A percentile compares a stretch with the other conserved stretches of the same genome.
Conservation (phyloP, 148 eudicot genomes). For the Chenopodium quinoa region DNA sequence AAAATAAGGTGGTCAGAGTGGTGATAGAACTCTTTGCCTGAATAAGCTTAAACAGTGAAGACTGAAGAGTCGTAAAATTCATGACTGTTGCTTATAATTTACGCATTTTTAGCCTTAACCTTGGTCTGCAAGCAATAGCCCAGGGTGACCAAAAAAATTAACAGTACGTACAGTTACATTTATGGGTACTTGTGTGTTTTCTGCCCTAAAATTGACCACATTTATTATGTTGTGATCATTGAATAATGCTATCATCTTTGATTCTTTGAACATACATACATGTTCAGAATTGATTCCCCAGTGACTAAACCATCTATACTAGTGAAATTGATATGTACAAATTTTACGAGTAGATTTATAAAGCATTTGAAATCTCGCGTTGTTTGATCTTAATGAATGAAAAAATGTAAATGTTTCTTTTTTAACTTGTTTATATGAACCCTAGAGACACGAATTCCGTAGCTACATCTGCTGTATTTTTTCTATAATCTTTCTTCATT, state of each 20-base stretch:
- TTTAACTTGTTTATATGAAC: neutral
- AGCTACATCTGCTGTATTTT: no score
- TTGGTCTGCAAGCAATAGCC: neutral
- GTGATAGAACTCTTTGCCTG: neutral
- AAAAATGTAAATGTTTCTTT: no score
- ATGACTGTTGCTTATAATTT: neutral
- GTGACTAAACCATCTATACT: neutral
- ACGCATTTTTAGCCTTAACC: neutral
- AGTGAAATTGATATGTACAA: neutral
- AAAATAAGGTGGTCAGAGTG: neutral
- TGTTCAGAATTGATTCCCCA: neutral
- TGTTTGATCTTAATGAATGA: no score
- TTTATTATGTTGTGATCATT: constrained; percentile 11
- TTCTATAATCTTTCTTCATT: no score
- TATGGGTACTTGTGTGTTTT: constrained; percentile 24
- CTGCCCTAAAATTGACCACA: constrained; percentile 20
- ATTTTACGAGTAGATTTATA: no score
- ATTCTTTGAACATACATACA: neutral
- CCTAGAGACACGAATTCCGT: neutral
- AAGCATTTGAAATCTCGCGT: no score
- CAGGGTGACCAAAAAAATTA: constrained; percentile 6
- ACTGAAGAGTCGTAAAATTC: neutral
- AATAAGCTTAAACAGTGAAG: neutral
- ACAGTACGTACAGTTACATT: neutral
- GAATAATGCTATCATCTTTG: neutral